A percentile compares a stretch with the other conserved stretches of the same genome.
Conservation (phyloP, 2,329 filamentous ascomycete genomes). For the Fusarium haematococcum region DNA sequence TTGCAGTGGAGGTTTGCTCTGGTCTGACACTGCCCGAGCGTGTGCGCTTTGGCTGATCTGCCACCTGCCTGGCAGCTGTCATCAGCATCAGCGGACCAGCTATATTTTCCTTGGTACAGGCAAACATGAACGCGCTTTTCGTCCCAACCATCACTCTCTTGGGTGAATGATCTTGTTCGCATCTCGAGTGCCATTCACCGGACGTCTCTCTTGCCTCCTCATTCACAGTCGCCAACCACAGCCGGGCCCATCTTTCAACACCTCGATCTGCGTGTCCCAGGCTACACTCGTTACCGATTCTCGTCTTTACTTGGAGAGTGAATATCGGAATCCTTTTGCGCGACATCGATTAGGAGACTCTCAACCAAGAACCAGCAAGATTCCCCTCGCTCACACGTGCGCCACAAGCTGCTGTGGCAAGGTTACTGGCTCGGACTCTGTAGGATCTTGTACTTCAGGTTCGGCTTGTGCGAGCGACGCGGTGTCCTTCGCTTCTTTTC, state of each 20-base stretch:
- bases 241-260: neutral
- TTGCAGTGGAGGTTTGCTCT: neutral
- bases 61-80: conserved; percentile 6
- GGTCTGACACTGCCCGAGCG: conserved; percentile 22
- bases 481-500: conserved; percentile 33
- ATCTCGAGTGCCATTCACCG: neutral
- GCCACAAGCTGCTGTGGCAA: neutral
- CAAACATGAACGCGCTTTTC: neutral
- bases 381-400: neutral
- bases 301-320: neutral
- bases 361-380: neutral
- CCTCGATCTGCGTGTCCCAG: neutral
- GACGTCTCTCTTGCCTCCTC: neutral
- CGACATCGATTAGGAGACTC: neutral
- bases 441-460: conserved; percentile 23
- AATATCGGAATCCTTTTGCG: neutral
- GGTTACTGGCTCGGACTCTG: conserved; percentile 3
- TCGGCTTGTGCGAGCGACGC: conserved; percentile 21
- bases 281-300: neutral
- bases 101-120: neutral
- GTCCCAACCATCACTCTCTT: neutral
- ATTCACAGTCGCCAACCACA: neutral
- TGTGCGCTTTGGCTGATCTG: conserved; percentile 1
- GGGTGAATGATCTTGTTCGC: neutral
- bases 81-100: conserved; percentile 2